Conservation (phyloP, 768 basidiomycete genomes). For the Russula vinacea region DNA sequence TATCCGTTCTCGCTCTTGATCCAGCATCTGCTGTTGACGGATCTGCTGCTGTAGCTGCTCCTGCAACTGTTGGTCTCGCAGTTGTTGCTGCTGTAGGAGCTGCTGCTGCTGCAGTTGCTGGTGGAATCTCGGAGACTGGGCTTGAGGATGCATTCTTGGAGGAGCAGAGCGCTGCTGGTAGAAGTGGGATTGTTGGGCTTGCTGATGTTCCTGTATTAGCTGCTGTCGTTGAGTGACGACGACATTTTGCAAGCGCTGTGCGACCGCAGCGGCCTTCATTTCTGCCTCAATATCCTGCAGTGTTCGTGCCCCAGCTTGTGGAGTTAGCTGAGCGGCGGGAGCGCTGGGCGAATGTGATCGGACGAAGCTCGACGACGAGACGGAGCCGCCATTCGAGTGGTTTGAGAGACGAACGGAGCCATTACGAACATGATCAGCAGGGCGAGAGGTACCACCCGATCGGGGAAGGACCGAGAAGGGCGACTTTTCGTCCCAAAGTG, state of each 20-base stretch:
- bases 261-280: slow-evolving; percentile 58
- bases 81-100: slow-evolving; percentile 62
- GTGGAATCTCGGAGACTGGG: slow-evolving; percentile 76
- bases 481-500: slow-evolving; percentile 81
- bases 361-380: slow-evolving; percentile 27
- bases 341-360: slow-evolving; percentile 19
- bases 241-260: slow-evolving; percentile 32
- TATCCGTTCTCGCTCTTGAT: slow-evolving; percentile 61
- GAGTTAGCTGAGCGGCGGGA: slow-evolving; percentile 36
- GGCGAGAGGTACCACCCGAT: slow-evolving; percentile 22
- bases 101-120: slow-evolving; percentile 71
- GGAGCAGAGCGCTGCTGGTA: slow-evolving; percentile 56
- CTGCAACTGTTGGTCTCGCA: slow-evolving; percentile 48
- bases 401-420: slow-evolving; percentile 30
- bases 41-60: slow-evolving; percentile 33
- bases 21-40: slow-evolving; percentile 42
- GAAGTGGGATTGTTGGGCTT: slow-evolving; percentile 39
- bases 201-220: slow-evolving; percentile 35
- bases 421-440: slow-evolving; percentile 33
- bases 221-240: slow-evolving; percentile 41
- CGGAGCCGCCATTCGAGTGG: slow-evolving; percentile 22
- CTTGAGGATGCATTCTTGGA: slow-evolving; percentile 68
- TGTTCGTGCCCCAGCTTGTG: slow-evolving; percentile 41
- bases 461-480: slow-evolving; percentile 66
- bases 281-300: slow-evolving; percentile 82